Evolutionary conservation across 176 grass and related monocot species (phyloP).

Genomic region (Juncus inflexus): DNA sequence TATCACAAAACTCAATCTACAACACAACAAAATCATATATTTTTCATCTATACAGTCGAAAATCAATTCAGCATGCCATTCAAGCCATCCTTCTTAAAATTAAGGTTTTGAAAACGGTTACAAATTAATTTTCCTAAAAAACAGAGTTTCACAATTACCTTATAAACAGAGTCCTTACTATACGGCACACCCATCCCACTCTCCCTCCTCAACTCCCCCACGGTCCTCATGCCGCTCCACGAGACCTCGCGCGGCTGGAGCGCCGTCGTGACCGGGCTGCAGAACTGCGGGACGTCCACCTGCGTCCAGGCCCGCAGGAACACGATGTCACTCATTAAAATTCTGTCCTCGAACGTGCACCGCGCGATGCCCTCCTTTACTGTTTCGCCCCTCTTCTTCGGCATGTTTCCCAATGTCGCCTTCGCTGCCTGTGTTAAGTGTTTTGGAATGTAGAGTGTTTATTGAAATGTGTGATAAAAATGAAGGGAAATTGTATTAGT

Average conservation of each 20-base stretch:
- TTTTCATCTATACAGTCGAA: too few relatives aligned
- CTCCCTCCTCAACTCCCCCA: constrained; percentile 55
- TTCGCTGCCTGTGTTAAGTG: constrained; percentile 82
- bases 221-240: constrained; percentile 93
- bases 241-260: constrained; percentile 58
- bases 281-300: constrained; percentile 67
- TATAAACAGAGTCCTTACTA: constrained; percentile 87
- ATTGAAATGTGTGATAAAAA: too few relatives aligned
- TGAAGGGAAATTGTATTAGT: too few relatives aligned
- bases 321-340: constrained; percentile 98
- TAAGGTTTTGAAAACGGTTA: too few relatives aligned
- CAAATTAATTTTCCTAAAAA: too few relatives aligned
- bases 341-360: constrained; percentile 95
- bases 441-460: too few relatives aligned
- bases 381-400: constrained; percentile 58
- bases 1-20: too few relatives aligned
- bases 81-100: background rate
- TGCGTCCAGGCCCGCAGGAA: constrained; percentile 90
- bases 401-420: constrained; percentile 51
- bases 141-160: constrained; percentile 38
- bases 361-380: constrained; percentile 77
- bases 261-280: constrained; percentile 65
- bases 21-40: too few relatives aligned
- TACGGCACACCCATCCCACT: constrained; percentile 57
- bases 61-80: too few relatives aligned